A percentile compares a stretch with the other conserved stretches of the same genome.
phyloP scores from a whole-genome alignment of 257 asterid genomes.

The Eustoma russellianum region DNA sequence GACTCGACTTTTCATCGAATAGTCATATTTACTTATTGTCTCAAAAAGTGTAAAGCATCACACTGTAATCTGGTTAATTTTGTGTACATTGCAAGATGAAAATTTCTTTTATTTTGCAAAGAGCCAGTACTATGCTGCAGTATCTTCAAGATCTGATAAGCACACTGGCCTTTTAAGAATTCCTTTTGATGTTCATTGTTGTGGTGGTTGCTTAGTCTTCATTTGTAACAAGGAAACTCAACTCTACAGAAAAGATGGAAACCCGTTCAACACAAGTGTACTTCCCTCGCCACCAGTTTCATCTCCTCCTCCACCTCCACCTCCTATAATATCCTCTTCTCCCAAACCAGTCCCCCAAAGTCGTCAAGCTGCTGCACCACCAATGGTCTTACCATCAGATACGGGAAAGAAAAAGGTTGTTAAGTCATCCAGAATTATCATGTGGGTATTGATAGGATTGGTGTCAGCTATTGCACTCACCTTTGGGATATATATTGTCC shows the following conservation, averaged over 20 bases:
- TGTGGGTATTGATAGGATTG: conserved; percentile 43
- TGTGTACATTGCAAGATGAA: background rate
- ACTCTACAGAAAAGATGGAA: conserved; percentile 60
- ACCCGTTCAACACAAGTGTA: conserved; percentile 80
- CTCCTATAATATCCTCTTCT: conserved; percentile 46
- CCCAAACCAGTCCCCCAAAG: conserved; percentile 29
- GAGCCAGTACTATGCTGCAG: background rate
- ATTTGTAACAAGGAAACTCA: background rate
- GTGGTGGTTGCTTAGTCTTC: background rate
- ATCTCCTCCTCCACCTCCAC: conserved; percentile 31
- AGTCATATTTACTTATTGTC: too few species aligned
- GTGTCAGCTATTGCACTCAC: conserved; percentile 27
- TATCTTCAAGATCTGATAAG: too few species aligned
- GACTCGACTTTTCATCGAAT: too few species aligned
- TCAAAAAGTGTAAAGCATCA: too few species aligned
- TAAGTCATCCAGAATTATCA: conserved; percentile 19
- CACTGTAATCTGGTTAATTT: too few species aligned
- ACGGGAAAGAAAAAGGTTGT: conserved; percentile 20
- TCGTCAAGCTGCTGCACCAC: conserved; percentile 27
- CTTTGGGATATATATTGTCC: conserved; percentile 39
- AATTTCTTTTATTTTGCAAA: background rate
- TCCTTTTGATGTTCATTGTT: background rate
- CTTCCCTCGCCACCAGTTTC: conserved; percentile 63
- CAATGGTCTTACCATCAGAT: conserved; percentile 27
- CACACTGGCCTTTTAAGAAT: too few species aligned